Base-by-base conservation (phyloP, 164 flowering plant species). In the Annona squamosa region DNA sequence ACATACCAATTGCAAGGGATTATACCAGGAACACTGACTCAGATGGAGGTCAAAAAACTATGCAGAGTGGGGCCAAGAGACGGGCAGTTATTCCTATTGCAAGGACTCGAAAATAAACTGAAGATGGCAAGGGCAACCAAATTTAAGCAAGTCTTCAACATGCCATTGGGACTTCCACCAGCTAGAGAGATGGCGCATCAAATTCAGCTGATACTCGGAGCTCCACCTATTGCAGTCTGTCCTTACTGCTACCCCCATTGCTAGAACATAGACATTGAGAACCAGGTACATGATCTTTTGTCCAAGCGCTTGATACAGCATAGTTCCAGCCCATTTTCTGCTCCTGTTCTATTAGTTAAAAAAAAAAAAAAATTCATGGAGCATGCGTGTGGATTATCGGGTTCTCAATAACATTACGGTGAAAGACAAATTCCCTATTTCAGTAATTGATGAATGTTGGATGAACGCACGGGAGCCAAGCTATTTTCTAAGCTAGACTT, bases 401-500 rank as follows among this genome's bases (percentile, higher is more conserved):
- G 73, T 65, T 0, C 73, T 71, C 0, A 52, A 56, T 18, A 42
- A 59, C 19, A 62, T 5, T 3, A 70, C 63, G 2, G 62, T 47
- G 46, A 71, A 71, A 71, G 73, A 59, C 63, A 52, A 59, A 1
- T 41, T 52, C 42, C 73, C 19, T 2, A 71, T 71, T 10, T 46
- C 46, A 4, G 65, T 71, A 4, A 46, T 71, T 16, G 73, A 71
- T 5, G 65, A 26, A 57, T 71, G 3, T 19, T 71, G 2, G 73
- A 71, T 42, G 65, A 59, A 18, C 46, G 57, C 2, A 16, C 26
- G 1, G 64, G 63, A 4, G 65, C 73, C 4, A 57, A 64, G 3
- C 10, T 71, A 4, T 71, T 71, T 16, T 71, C 73, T 9, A 71
- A 71, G 46, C 46, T 71, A 0, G 73, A 71, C 46, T 47, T 71